Percentiles rank a stretch among this genome's conserved stretches.
phyloP scores from a whole-genome alignment of 352 stramenopile genomes.

The Plasmopara muralis region DNA sequence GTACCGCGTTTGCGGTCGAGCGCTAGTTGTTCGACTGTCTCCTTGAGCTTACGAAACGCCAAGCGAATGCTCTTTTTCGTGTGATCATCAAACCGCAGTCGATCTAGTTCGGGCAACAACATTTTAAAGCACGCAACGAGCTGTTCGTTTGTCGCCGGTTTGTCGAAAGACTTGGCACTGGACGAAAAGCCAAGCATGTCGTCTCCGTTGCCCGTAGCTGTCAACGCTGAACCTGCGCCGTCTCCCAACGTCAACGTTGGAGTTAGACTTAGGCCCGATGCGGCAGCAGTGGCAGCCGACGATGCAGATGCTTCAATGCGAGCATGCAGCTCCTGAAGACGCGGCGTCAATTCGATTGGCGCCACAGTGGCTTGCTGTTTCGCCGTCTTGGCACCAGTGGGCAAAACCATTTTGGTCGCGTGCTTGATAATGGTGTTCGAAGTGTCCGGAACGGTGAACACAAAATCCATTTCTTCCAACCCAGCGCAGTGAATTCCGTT shows the following conservation, averaged over 20 bases:
- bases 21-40: constrained; percentile 30
- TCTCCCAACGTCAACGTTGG: constrained; percentile 22
- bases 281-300: constrained; percentile 12
- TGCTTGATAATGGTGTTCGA: constrained; percentile 13
- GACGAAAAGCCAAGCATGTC: constrained; percentile 38
- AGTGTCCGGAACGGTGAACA: constrained; percentile 31
- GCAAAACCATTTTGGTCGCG: constrained; percentile 20
- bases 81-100: constrained; percentile 48
- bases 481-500: constrained; percentile 37
- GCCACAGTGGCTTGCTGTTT: constrained; percentile 11
- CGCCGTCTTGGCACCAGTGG: constrained; percentile 10
- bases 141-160: constrained; percentile 36
- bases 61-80: constrained; percentile 52
- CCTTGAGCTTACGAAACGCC: constrained; percentile 44
- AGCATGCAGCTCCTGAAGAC: constrained; percentile 34
- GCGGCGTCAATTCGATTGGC: constrained; percentile 20
- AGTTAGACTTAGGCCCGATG: constrained; percentile 14
- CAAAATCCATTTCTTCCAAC: constrained; percentile 37
- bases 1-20: constrained; percentile 27
- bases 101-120: constrained; percentile 44
- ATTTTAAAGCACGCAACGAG: constrained; percentile 42
- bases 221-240: constrained; percentile 6
- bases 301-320: constrained; percentile 27
- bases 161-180: constrained; percentile 8
- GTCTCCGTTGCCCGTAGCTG: constrained; percentile 19